phyloP scores from a whole-genome alignment of 192 early-diverging fungal species.

The Backusella circina region DNA sequence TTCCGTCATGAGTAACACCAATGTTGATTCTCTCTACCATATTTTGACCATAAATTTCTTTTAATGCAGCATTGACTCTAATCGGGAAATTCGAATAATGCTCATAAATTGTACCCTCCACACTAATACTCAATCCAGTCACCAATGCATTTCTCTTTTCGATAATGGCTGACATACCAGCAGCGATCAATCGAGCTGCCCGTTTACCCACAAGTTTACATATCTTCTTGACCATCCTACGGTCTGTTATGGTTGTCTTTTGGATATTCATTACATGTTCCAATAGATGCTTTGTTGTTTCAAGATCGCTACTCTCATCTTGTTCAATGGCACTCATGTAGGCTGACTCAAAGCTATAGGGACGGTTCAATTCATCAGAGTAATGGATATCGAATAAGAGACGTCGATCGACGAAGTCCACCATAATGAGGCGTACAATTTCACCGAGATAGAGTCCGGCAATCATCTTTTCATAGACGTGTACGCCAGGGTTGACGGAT shows the following conservation, averaged over 20 bases:
- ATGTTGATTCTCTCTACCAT: slow-evolving; percentile 25
- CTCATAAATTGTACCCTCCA: slow-evolving; percentile 62
- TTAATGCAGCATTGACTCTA: slow-evolving; percentile 8
- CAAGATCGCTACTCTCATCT: slow-evolving; percentile 64
- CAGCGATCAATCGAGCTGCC: slow-evolving; percentile 77
- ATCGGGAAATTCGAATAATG: slow-evolving; percentile 51
- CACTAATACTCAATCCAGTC: slow-evolving; percentile 31
- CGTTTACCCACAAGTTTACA: slow-evolving; percentile 80
- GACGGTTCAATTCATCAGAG: slow-evolving; percentile 58
- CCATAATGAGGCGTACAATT: slow-evolving; percentile 68
- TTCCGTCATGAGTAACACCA: slow-evolving; percentile 56
- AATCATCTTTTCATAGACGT: slow-evolving; percentile 92
- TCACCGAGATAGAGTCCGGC: slow-evolving; percentile 94
- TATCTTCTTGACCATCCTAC: slow-evolving; percentile 73
- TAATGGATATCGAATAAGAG: slow-evolving; percentile 69
- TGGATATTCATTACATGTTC: slow-evolving; percentile 67
- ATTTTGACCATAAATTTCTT: slow-evolving; percentile 20
- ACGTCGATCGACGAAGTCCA: slow-evolving; percentile 78
- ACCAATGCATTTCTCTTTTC: slow-evolving; percentile 36
- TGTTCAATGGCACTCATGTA: slow-evolving; percentile 68
- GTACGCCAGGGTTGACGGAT: slow-evolving; percentile 73
- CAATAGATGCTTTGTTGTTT: slow-evolving; percentile 64
- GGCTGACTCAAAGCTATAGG: slow-evolving; percentile 70
- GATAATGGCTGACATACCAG: slow-evolving; percentile 62
- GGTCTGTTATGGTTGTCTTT: slow-evolving; percentile 66